Percentiles rank a stretch among this genome's conserved stretches.
Conservation (phyloP, 2,329 filamentous ascomycete species). For the Fusarium globosum region DNA sequence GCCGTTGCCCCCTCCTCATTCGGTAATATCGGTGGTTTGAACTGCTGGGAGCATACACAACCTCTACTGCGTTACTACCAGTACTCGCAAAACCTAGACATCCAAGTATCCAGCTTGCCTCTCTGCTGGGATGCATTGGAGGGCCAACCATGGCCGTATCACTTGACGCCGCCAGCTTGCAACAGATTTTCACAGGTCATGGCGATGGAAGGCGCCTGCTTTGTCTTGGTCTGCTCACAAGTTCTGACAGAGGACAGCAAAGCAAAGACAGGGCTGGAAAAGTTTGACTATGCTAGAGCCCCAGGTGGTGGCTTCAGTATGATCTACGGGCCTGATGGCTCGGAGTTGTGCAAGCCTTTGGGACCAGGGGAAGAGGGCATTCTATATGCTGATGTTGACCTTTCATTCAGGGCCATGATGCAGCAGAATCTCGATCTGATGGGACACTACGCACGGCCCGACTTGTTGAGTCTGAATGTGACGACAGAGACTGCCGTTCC, state of each 20-base stretch:
- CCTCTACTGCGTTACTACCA: fast-evolving
- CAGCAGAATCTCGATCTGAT: not conserved
- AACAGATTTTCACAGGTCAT: not conserved
- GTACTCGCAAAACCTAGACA: not conserved
- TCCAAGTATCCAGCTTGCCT: not conserved
- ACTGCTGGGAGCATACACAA: not conserved
- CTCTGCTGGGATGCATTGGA: not conserved
- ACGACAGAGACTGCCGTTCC: not conserved
- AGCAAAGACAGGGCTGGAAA: not conserved
- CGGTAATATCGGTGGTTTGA: not conserved
- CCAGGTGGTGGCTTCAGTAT: not conserved
- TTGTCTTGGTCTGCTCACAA: not conserved
- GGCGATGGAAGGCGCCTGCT: not conserved
- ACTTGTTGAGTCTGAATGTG: not conserved
- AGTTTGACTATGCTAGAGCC: not conserved
- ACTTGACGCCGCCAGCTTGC: not conserved
- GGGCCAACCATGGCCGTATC: not conserved
- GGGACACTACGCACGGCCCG: not conserved
- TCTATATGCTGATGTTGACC: not conserved
- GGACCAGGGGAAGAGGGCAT: not conserved
- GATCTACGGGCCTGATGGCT: not conserved
- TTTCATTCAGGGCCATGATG: not conserved
- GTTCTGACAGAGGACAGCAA: not conserved
- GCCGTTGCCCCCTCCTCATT: not conserved
- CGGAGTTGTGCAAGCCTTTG: not conserved